Conservation (phyloP, 2,329 filamentous ascomycete species). For the Phaeoacremonium minimum region DNA sequence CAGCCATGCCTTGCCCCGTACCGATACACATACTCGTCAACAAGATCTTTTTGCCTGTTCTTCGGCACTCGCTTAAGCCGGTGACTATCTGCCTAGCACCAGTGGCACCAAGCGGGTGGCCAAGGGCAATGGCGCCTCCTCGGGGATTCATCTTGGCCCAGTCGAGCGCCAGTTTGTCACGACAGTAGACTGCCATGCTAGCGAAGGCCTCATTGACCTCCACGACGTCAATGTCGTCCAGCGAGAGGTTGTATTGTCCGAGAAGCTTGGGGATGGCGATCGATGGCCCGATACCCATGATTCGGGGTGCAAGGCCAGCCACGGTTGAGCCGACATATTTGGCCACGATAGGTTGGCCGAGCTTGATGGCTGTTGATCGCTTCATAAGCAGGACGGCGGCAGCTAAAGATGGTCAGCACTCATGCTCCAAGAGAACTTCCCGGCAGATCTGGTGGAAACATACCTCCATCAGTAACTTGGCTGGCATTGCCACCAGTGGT, state of each 20-base stretch:
- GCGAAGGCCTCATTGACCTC: conserved; percentile 98
- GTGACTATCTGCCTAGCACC: conserved; percentile 83
- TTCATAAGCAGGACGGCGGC: conserved; percentile 92
- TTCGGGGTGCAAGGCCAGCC: conserved; percentile 82
- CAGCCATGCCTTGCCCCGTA: conserved; percentile 66
- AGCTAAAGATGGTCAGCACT: conserved; percentile 36
- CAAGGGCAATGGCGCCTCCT: conserved; percentile 78
- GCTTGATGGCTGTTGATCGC: conserved; percentile 79
- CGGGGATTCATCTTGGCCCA: conserved; percentile 75
- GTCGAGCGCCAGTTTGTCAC: conserved; percentile 66
- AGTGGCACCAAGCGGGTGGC: conserved; percentile 77
- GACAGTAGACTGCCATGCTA: conserved; percentile 94
- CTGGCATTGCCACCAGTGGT: conserved; percentile 92
- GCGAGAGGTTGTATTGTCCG: conserved; percentile 67
- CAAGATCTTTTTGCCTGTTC: conserved; percentile 84
- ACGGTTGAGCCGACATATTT: conserved; percentile 94
- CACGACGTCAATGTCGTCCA: conserved; percentile 82
- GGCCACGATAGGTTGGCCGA: conserved; percentile 86
- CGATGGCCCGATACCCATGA: conserved; percentile 92
- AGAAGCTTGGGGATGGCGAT: conserved; percentile 79
- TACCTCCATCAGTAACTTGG: conserved; percentile 88
- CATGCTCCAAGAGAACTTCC: too few species aligned
- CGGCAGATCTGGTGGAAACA: conserved; percentile 1
- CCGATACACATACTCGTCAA: conserved; percentile 88
- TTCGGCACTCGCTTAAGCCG: conserved; percentile 76